Evolutionary conservation across 2,329 filamentous ascomycete genomes (phyloP).

Genomic region (Dothidotthia symphoricarpi): DNA sequence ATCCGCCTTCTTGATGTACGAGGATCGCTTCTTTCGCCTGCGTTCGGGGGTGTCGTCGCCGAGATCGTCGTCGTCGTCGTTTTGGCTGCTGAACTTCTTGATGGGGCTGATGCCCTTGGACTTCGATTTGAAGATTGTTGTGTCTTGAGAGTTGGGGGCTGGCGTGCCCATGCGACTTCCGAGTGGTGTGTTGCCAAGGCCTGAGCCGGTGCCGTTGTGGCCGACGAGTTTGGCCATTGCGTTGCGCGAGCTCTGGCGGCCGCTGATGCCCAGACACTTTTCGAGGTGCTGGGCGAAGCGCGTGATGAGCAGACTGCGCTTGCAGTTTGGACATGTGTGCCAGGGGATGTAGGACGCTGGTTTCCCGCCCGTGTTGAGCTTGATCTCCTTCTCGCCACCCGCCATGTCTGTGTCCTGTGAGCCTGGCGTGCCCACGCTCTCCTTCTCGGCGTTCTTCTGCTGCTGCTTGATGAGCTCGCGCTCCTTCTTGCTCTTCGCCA

Average conservation of each 20-base stretch:
- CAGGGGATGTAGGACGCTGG: conserved; percentile 50
- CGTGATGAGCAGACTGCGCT: conserved; percentile 60
- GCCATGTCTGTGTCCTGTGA: conserved; percentile 45
- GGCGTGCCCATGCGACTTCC: conserved; percentile 46
- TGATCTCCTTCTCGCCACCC: conserved; percentile 44
- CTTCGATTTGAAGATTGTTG: conserved; percentile 28
- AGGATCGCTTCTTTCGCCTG: conserved; percentile 51
- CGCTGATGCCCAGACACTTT: conserved; percentile 59
- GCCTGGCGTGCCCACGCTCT: conserved; percentile 47
- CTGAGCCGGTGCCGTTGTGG: conserved; percentile 43
- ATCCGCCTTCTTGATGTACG: conserved; percentile 43
- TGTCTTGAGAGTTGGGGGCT: conserved; percentile 37
- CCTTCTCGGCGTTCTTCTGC: conserved; percentile 44
- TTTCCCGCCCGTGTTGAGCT: conserved; percentile 51
- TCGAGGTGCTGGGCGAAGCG: conserved; percentile 62
- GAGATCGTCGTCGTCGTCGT: conserved; percentile 31
- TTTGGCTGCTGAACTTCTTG: conserved; percentile 28
- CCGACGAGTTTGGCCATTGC: conserved; percentile 49
- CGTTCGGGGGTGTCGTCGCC: conserved; percentile 45
- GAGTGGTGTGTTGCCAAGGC: conserved; percentile 43
- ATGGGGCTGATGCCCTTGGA: conserved; percentile 36
- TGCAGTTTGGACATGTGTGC: conserved; percentile 60
- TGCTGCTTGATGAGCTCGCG: conserved; percentile 54
- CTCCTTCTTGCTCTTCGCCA: conserved; percentile 74
- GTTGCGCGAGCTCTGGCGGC: conserved; percentile 51